Percentiles rank a stretch among this genome's conserved stretches.
These are phyloP conservation scores for Jaminaea rosea DNA, from an alignment of 1,284 basidiomycete genomes.

Conservation along the genomic window DNA sequence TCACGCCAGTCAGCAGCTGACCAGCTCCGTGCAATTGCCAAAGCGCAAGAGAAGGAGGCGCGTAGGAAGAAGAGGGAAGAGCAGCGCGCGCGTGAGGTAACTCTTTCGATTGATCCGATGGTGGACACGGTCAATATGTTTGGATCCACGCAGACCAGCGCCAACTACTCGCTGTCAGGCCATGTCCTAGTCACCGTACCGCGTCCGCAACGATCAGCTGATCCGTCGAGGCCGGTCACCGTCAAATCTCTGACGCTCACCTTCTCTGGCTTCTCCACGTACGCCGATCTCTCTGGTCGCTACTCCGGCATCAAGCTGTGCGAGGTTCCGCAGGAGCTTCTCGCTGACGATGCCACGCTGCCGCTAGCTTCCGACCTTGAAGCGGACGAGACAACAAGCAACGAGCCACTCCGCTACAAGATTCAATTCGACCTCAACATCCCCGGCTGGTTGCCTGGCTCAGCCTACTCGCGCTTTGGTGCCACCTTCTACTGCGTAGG, in stretches of 20 bases:
- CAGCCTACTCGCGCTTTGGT: conserved; percentile 32
- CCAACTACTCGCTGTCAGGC: conserved; percentile 44
- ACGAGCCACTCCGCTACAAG: conserved; percentile 24
- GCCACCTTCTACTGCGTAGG: conserved; percentile 42
- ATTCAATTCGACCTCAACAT: conserved; percentile 39
- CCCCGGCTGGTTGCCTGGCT: conserved; percentile 45
- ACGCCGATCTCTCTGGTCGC: conserved; percentile 37
- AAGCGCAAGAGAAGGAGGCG: no score
- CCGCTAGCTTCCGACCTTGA: conserved; percentile 5
- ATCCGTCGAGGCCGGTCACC: conserved; percentile 7
- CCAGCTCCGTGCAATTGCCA: no score
- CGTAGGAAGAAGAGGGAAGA: neutral
- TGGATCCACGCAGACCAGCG: conserved; percentile 41
- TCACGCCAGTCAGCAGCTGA: no score
- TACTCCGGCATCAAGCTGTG: conserved; percentile 34
- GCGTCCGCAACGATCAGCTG: neutral
- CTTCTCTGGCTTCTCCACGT: conserved; percentile 39
- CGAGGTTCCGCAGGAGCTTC: conserved; percentile 26
- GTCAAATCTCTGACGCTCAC: conserved; percentile 23
- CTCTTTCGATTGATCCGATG: conserved; percentile 19
- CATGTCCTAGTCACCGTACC: conserved; percentile 18
- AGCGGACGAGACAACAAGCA: neutral
- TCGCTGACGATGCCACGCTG: conserved; percentile 13
- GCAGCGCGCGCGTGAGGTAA: neutral
- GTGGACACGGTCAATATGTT: conserved; percentile 40